phyloP scores from a whole-genome alignment of 768 basidiomycete genomes.

The Boletus subparvulus region DNA sequence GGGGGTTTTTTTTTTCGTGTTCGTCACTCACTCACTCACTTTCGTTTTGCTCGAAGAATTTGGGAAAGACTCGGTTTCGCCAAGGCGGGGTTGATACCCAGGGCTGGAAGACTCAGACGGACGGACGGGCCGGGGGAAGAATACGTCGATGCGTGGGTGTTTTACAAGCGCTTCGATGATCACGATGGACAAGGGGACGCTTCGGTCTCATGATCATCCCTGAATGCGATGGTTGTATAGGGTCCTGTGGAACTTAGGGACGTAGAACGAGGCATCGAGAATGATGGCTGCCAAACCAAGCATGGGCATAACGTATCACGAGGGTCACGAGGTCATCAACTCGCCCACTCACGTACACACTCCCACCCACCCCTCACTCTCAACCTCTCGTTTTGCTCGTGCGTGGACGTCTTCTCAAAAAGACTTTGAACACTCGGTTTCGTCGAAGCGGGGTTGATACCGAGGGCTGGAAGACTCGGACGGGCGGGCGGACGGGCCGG shows the following conservation, averaged over 20 bases:
- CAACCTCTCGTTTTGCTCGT: background rate
- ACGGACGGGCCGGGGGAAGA: slow-evolving; percentile 76
- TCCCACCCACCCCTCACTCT: too few relatives aligned
- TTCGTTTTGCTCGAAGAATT: slow-evolving; percentile 33
- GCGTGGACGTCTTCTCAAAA: background rate
- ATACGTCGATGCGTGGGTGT: slow-evolving; percentile 83
- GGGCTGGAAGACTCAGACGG: slow-evolving; percentile 68
- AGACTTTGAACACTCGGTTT: slow-evolving; percentile 66
- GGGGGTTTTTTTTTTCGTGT: background rate
- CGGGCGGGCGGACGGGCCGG: slow-evolving; percentile 64
- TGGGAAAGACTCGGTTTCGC: slow-evolving; percentile 86
- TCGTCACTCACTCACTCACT: background rate
- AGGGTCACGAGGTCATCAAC: too few relatives aligned
- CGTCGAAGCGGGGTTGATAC: slow-evolving; percentile 73
- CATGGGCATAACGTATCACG: too few relatives aligned
- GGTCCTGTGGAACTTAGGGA: too few relatives aligned
- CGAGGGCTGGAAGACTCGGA: slow-evolving; percentile 69
- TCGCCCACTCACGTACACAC: too few relatives aligned
- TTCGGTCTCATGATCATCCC: background rate
- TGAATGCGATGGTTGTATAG: background rate
- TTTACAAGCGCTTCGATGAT: slow-evolving; percentile 74
- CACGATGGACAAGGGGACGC: background rate
- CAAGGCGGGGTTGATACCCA: slow-evolving; percentile 74
- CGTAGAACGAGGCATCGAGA: too few relatives aligned
- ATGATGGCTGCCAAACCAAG: too few relatives aligned